Evolutionary conservation across 2,329 filamentous ascomycete species (phyloP).

Genomic region (Sporothrix brasiliensis): DNA sequence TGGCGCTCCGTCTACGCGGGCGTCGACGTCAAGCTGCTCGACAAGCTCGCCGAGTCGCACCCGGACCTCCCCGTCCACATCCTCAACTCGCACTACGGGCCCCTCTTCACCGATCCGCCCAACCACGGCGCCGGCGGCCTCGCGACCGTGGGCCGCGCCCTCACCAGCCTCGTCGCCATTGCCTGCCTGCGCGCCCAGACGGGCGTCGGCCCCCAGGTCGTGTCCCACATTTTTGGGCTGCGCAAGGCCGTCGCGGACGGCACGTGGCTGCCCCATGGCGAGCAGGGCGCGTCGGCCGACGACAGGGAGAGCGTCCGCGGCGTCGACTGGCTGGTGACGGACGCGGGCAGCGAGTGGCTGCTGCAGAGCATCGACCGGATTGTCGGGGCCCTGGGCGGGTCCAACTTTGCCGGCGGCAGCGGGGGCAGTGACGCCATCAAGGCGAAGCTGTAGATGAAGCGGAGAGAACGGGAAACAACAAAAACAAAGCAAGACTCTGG

Average conservation of each 20-base stretch:
- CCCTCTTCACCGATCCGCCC: conserved; percentile 70
- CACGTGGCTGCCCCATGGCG: conserved; percentile 49
- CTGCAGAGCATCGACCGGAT: conserved; percentile 64
- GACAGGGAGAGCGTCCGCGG: conserved; percentile 51
- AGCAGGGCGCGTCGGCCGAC: neutral
- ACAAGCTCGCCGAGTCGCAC: conserved; percentile 73
- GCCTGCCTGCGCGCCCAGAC: conserved; percentile 76
- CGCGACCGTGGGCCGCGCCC: conserved; percentile 64
- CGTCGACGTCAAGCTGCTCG: conserved; percentile 70
- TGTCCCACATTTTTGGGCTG: conserved; percentile 79
- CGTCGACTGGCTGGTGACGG: conserved; percentile 63
- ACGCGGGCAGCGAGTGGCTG: conserved; percentile 68
- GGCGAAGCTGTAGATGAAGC: conserved; percentile 32
- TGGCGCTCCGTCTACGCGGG: conserved; percentile 80
- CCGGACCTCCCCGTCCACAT: conserved; percentile 83
- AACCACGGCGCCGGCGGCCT: conserved; percentile 48
- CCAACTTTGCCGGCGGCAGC: conserved; percentile 32
- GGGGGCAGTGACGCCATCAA: neutral
- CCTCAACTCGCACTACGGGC: conserved; percentile 72
- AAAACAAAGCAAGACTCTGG: neutral
- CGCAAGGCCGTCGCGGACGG: conserved; percentile 75
- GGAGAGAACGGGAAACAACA: neutral
- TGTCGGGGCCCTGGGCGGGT: conserved; percentile 49
- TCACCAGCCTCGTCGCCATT: conserved; percentile 74
- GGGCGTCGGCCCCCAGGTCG: conserved; percentile 79